Conservation (phyloP, 163 green algal species). For the Scenedesmus sp. region DNA sequence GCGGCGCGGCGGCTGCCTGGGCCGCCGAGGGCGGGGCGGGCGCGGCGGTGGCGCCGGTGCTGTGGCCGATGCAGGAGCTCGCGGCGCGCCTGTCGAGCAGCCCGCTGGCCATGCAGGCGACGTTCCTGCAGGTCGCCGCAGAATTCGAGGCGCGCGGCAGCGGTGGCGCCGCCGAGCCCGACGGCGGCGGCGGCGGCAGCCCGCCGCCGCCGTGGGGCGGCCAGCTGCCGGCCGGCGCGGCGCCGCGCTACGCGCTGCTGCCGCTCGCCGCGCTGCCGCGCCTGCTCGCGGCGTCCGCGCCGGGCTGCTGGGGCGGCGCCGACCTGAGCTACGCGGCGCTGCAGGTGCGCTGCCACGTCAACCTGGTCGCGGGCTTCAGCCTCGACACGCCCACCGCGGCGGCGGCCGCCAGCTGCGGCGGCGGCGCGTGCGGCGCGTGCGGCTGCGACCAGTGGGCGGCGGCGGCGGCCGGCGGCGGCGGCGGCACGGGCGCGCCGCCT, state of each 20-base stretch:
- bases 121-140: constrained; percentile 21
- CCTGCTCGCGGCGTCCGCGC: neutral
- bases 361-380: constrained; percentile 11
- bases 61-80: constrained; percentile 38
- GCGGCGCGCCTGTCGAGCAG: neutral
- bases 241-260: constrained; percentile 24
- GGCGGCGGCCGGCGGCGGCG: neutral
- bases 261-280: constrained; percentile 12
- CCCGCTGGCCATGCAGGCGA: constrained; percentile 8
- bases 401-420: neutral
- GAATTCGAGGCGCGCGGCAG: neutral
- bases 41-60: neutral
- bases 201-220: neutral
- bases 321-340: constrained; percentile 35
- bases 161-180: no score
- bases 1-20: neutral
- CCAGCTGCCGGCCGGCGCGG: neutral
- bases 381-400: constrained; percentile 3
- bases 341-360: constrained; percentile 37
- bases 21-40: neutral
- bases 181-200: neutral
- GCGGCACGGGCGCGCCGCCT: neutral
- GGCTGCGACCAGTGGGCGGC: neutral
- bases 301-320: constrained; percentile 28
- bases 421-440: neutral